A percentile compares a stretch with the other conserved stretches of the same genome.
These are phyloP conservation scores for Pythium sp. DNA, from an alignment of 352 stramenopile species.

Conservation along the genomic window DNA sequence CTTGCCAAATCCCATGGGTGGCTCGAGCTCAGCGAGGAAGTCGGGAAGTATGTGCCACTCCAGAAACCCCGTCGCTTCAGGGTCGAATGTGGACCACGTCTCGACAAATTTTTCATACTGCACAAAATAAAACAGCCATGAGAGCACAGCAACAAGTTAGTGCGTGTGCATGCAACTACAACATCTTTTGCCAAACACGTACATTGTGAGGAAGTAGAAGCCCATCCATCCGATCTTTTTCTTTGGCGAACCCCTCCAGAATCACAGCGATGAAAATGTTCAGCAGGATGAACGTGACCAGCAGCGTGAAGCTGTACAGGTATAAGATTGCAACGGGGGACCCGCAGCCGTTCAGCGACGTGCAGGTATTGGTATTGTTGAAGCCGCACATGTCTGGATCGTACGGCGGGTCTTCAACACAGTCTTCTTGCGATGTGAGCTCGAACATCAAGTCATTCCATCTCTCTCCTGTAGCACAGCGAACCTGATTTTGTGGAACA, in stretches of 20 bases:
- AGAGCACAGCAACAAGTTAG: too few species aligned
- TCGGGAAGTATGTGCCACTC: conserved; percentile 58
- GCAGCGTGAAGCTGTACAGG: conserved; percentile 87
- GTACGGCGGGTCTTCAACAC: conserved; percentile 40
- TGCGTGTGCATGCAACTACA: too few species aligned
- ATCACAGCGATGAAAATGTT: conserved; percentile 93
- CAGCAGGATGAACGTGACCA: conserved; percentile 87
- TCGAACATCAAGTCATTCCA: conserved; percentile 93
- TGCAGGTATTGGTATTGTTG: conserved; percentile 41
- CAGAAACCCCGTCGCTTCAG: conserved; percentile 80
- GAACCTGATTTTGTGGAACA: conserved; percentile 50
- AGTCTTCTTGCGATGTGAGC: conserved; percentile 53
- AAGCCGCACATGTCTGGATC: conserved; percentile 63
- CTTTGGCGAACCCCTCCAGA: conserved; percentile 86
- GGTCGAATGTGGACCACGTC: conserved; percentile 79
- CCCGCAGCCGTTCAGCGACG: conserved; percentile 67
- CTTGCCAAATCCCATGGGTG: conserved; percentile 66
- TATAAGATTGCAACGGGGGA: conserved; percentile 65
- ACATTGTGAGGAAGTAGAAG: conserved; percentile 58
- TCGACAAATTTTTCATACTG: conserved; percentile 80
- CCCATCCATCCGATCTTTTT: conserved; percentile 60
- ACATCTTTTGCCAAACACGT: conserved; percentile 6
- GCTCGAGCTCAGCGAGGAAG: conserved; percentile 60
- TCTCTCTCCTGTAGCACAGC: conserved; percentile 89
- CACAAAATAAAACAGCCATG: neutral